Conservation (phyloP, 2,329 filamentous ascomycete species). For the Aspergillus costaricaensis region DNA sequence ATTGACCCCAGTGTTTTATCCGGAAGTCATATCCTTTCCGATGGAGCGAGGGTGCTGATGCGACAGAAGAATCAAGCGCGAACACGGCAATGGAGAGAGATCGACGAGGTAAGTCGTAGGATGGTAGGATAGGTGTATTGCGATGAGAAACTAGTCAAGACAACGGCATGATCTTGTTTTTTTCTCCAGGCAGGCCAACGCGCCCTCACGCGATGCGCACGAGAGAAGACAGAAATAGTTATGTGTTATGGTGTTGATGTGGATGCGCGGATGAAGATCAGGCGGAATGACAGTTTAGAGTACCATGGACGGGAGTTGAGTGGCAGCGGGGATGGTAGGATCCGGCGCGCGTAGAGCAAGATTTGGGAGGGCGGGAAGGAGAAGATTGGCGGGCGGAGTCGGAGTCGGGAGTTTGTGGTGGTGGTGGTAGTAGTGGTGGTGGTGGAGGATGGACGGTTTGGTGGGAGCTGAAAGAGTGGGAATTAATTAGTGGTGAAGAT, state of each 20-base stretch:
- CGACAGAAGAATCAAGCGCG: background rate
- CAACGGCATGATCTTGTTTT: slow-evolving; percentile 11
- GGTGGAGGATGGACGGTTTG: too few relatives aligned
- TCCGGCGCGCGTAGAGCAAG: too few relatives aligned
- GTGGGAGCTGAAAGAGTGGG: too few relatives aligned
- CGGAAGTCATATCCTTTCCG: slow-evolving; percentile 2
- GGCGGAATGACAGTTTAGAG: slow-evolving; percentile 1
- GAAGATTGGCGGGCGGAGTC: background rate
- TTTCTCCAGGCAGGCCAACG: background rate
- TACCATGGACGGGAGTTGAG: background rate
- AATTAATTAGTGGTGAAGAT: background rate
- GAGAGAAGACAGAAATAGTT: background rate
- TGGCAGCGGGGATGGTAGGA: background rate
- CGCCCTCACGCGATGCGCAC: background rate
- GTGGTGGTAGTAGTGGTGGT: background rate
- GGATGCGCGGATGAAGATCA: background rate
- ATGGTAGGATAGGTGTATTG: too few relatives aligned
- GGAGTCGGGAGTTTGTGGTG: background rate
- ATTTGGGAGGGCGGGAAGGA: background rate
- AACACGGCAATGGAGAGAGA: too few relatives aligned
- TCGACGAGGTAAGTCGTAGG: too few relatives aligned
- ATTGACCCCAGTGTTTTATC: background rate
- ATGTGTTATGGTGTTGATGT: background rate
- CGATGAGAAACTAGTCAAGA: slow-evolving; percentile 7
- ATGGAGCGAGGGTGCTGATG: background rate